phyloP scores from a whole-genome alignment of 2,329 filamentous ascomycete species.

The Scortechinia acanthostroma region DNA sequence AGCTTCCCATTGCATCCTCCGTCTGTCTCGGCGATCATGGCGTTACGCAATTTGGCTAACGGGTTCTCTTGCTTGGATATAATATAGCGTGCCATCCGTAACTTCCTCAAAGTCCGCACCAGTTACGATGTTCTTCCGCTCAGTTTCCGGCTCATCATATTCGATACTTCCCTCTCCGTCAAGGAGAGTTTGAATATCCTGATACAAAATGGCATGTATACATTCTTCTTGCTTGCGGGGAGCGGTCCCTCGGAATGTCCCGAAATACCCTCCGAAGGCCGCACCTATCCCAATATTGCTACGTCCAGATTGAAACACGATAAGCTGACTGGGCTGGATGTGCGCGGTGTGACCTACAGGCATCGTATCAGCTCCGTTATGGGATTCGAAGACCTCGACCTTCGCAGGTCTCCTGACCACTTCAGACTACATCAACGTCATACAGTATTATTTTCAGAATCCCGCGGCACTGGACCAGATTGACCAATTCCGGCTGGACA shows the following conservation, averaged over 20 bases:
- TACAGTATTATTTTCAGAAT: constrained; percentile 69
- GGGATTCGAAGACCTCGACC: constrained; percentile 63
- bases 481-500: constrained; percentile 61
- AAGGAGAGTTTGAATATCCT: constrained; percentile 68
- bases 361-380: constrained; percentile 64
- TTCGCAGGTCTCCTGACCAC: constrained; percentile 64
- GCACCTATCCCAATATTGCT: background rate
- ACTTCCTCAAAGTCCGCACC: constrained; percentile 62
- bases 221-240: background rate
- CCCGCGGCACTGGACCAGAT: constrained; percentile 56
- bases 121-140: constrained; percentile 67
- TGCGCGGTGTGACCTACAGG: constrained; percentile 28
- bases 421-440: constrained; percentile 67
- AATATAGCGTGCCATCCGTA: constrained; percentile 52
- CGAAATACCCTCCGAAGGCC: no score
- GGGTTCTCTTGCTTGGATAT: no score
- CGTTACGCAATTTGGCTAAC: no score
- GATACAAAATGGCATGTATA: constrained; percentile 51
- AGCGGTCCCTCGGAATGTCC: background rate
- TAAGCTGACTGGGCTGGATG: background rate
- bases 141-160: constrained; percentile 58
- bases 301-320: background rate
- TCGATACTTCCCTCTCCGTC: constrained; percentile 62
- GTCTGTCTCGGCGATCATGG: no score
- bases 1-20: no score